Conservation (phyloP, 768 basidiomycete genomes). For the Cubamyces sp. region DNA sequence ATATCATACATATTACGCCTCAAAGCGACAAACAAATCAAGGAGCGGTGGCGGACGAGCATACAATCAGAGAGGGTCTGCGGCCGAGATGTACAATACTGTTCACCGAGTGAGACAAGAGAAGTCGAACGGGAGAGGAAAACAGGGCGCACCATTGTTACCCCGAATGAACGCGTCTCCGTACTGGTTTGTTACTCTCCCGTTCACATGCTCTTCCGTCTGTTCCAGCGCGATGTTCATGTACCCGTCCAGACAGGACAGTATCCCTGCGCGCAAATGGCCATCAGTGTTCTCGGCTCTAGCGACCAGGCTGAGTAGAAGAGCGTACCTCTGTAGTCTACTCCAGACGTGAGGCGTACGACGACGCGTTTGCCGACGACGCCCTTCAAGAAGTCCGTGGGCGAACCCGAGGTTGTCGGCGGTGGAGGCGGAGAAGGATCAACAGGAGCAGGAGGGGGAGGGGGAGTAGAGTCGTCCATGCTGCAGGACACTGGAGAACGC, state of each 20-base stretch:
- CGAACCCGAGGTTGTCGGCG: slow-evolving; percentile 63
- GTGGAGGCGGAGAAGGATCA: slow-evolving; percentile 52
- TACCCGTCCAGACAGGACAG: slow-evolving; percentile 96
- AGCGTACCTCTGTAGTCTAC: slow-evolving; percentile 86
- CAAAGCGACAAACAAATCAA: not conserved
- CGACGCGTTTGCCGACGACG: slow-evolving; percentile 94
- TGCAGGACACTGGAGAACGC: not conserved
- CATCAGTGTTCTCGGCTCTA: not conserved
- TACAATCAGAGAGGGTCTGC: slow-evolving; percentile 30
- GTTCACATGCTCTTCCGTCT: slow-evolving; percentile 94
- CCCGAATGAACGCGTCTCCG: slow-evolving; percentile 94
- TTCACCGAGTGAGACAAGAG: not conserved
- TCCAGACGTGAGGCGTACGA: slow-evolving; percentile 88
- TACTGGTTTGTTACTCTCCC: slow-evolving; percentile 87
- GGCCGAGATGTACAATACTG: slow-evolving; percentile 37
- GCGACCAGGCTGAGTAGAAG: too few species aligned
- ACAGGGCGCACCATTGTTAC: slow-evolving; percentile 78
- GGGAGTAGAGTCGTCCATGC: slow-evolving; percentile 36
- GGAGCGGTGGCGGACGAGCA: not conserved
- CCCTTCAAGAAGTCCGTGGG: slow-evolving; percentile 94
- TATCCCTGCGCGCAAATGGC: slow-evolving; percentile 58
- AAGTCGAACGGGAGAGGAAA: too few species aligned
- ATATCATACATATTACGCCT: not conserved
- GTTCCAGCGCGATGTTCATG: slow-evolving; percentile 98
- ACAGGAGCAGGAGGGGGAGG: slow-evolving; percentile 44